These are phyloP conservation scores for Ogataea philodendri DNA, from an alignment of 805 yeast genomes.

Conservation along the genomic window DNA sequence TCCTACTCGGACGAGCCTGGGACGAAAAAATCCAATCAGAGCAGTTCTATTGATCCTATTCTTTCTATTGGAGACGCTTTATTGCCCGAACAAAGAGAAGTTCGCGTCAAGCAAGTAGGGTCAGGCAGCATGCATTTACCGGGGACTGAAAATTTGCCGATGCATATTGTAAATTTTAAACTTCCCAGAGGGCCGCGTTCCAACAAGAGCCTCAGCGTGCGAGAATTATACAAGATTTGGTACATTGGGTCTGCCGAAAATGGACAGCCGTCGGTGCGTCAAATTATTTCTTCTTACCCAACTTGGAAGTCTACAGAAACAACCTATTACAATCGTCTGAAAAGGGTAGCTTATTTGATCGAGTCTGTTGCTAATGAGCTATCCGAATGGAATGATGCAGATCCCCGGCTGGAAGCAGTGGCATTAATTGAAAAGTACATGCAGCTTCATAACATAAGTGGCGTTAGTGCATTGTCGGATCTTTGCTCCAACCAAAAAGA, in stretches of 20 bases:
- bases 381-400: not conserved
- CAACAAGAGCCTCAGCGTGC: slow-evolving; percentile 14
- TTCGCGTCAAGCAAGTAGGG: too few relatives aligned
- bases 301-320: slow-evolving; percentile 18
- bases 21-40: too few relatives aligned
- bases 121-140: too few relatives aligned
- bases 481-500: slow-evolving; percentile 20
- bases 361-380: slow-evolving; percentile 11
- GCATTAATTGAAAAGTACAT: slow-evolving; percentile 13
- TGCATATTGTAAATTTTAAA: slow-evolving; percentile 10
- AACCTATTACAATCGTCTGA: slow-evolving; percentile 16
- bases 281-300: slow-evolving; percentile 12
- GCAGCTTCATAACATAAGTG: slow-evolving; percentile 11
- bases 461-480: slow-evolving; percentile 21
- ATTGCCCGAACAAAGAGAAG: too few relatives aligned
- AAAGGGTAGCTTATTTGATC: slow-evolving; percentile 16
- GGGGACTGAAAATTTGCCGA: slow-evolving; percentile 4
- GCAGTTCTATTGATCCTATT: not conserved
- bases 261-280: slow-evolving; percentile 13
- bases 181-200: slow-evolving; percentile 19
- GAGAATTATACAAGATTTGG: slow-evolving; percentile 17
- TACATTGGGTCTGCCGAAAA: slow-evolving; percentile 11
- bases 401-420: slow-evolving; percentile 8
- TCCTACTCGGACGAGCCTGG: too few relatives aligned
- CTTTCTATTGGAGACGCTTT: too few relatives aligned